A percentile compares a stretch with the other conserved stretches of the same genome.
These are phyloP conservation scores for Fusarium gaditjirri DNA, from an alignment of 2,329 filamentous ascomycete species.

Conservation along the genomic window DNA sequence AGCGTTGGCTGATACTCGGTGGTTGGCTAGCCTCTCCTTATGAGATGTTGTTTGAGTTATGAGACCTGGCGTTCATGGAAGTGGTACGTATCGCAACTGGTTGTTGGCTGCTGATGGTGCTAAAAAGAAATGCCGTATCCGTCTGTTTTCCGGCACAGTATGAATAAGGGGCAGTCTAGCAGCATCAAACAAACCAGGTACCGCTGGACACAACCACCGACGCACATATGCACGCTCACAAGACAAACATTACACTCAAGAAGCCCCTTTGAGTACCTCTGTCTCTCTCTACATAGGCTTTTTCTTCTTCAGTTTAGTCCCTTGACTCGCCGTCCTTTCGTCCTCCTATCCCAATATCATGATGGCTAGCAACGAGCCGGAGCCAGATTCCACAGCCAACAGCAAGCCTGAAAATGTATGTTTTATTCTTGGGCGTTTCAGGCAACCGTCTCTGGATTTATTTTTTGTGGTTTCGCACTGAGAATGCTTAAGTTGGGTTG, in stretches of 20 bases:
- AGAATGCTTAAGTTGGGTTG: neutral
- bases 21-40: neutral
- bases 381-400: constrained; percentile 44
- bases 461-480: constrained; percentile 10
- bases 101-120: constrained; percentile 12
- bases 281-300: neutral
- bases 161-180: constrained; percentile 29
- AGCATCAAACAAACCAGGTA: constrained; percentile 18
- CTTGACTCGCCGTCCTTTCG: neutral
- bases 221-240: constrained; percentile 6
- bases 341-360: constrained; percentile 4
- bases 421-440: constrained; percentile 7
- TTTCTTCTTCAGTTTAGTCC: neutral
- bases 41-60: constrained; percentile 14
- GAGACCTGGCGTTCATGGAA: neutral
- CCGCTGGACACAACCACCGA: neutral
- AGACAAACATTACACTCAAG: neutral
- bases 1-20: neutral
- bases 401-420: constrained; percentile 51
- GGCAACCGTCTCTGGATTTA: neutral
- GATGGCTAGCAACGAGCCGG: constrained; percentile 54
- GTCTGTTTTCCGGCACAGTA: constrained; percentile 36
- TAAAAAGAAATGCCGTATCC: constrained; percentile 36
- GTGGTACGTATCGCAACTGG: constrained; percentile 35
- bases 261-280: neutral